phyloP scores from a whole-genome alignment of 176 grass and related monocot species.

The Stipa capillata region DNA sequence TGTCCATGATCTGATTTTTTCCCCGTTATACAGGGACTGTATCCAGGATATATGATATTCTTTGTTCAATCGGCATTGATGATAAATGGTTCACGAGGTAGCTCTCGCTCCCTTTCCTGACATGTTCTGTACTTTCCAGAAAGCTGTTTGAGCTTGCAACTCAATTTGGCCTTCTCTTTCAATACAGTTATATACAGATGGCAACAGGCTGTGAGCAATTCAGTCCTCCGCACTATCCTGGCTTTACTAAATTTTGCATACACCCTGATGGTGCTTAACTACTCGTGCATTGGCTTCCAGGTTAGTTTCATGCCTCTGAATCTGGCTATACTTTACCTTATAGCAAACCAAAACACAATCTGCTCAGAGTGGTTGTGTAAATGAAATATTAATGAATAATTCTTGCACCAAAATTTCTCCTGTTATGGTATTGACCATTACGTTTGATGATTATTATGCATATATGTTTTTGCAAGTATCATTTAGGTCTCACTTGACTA shows the following conservation, averaged over 20 bases:
- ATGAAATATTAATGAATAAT: background rate
- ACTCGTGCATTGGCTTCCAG: constrained; percentile 77
- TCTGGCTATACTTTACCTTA: background rate
- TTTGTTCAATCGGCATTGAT: constrained; percentile 98
- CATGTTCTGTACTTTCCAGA: background rate
- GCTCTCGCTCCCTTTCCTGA: background rate
- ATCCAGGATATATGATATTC: constrained; percentile 92
- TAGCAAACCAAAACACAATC: background rate
- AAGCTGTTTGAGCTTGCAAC: constrained; percentile 3
- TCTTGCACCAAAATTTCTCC: background rate
- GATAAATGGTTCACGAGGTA: constrained; percentile 95
- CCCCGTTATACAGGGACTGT: constrained; percentile 67
- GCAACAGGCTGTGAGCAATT: constrained; percentile 65
- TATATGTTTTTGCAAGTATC: background rate
- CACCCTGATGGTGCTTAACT: constrained; percentile 83
- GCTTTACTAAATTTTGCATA: constrained; percentile 67
- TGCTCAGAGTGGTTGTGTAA: background rate
- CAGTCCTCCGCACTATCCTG: constrained; percentile 40
- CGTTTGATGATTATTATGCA: background rate
- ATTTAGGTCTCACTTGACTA: background rate
- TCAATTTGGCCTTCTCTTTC: constrained; percentile 20
- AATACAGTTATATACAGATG: constrained; percentile 92
- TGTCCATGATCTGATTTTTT: constrained; percentile 20
- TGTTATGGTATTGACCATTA: background rate
- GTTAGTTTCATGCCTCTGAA: constrained; percentile 38